A percentile compares a stretch with the other conserved stretches of the same genome.
Conservation (phyloP, 495 filamentous ascomycete species). For the Podospora australis region DNA sequence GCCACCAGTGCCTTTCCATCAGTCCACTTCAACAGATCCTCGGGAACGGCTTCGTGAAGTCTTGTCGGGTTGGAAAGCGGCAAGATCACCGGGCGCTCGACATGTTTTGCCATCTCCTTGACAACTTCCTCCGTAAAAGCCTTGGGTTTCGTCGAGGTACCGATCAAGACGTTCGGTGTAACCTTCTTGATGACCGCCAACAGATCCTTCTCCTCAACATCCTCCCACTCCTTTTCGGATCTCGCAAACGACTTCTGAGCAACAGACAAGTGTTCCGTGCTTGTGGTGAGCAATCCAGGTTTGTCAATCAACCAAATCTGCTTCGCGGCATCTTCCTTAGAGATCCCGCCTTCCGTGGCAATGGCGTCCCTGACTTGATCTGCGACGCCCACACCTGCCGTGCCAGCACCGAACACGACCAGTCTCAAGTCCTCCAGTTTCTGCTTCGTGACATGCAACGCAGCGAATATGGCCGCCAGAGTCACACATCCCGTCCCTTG, state of each 20-base stretch:
- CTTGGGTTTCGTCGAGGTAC: slow-evolving; percentile 76
- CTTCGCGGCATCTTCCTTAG: slow-evolving; percentile 66
- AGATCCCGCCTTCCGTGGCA: slow-evolving; percentile 56
- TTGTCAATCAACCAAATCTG: slow-evolving; percentile 90
- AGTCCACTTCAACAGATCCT: slow-evolving; percentile 75
- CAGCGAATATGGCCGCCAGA: slow-evolving; percentile 71
- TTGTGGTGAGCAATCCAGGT: slow-evolving; percentile 63
- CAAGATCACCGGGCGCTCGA: slow-evolving; percentile 71
- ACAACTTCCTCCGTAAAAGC: slow-evolving; percentile 71
- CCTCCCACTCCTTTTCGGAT: slow-evolving; percentile 57
- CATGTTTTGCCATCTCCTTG: slow-evolving; percentile 71
- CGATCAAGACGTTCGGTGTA: slow-evolving; percentile 75
- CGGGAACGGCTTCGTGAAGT: slow-evolving; percentile 74
- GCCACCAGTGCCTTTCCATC: slow-evolving; percentile 73
- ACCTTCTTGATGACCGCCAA: slow-evolving; percentile 61
- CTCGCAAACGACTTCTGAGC: slow-evolving; percentile 64
- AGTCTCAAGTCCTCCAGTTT: slow-evolving; percentile 61
- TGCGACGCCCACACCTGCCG: slow-evolving; percentile 84
- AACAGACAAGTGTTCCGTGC: slow-evolving; percentile 45
- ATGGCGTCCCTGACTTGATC: slow-evolving; percentile 79
- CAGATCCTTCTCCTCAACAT: slow-evolving; percentile 51
- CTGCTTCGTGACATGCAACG: slow-evolving; percentile 59
- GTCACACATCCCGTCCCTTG: slow-evolving; percentile 89
- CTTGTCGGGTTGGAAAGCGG: slow-evolving; percentile 82
- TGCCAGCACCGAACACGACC: slow-evolving; percentile 74